These are phyloP conservation scores for Corchorus capsularis DNA, from an alignment of 345 rosid genomes.

Conservation along the genomic window DNA sequence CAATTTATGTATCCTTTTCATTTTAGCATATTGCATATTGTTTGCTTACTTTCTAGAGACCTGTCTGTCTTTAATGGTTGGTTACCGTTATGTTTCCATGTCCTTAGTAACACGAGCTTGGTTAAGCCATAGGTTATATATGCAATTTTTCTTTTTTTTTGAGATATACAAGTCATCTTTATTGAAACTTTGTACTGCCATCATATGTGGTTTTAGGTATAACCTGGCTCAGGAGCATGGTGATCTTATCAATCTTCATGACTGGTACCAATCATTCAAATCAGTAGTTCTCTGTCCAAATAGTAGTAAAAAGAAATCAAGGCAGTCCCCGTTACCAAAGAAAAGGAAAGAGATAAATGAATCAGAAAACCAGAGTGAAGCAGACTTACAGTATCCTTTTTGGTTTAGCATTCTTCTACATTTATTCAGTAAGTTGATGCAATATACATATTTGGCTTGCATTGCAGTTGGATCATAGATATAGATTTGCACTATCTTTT, in stretches of 20 bases:
- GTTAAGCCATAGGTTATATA: neutral
- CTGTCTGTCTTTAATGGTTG: neutral
- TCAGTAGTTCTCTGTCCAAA: conserved; percentile 38
- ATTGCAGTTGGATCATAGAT: neutral
- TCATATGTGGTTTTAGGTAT: conserved; percentile 51
- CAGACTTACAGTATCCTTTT: conserved; percentile 90
- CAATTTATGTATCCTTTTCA: neutral
- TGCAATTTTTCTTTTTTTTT: neutral
- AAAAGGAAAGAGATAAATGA: conserved; percentile 57
- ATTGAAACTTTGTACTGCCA: neutral
- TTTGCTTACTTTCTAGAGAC: neutral
- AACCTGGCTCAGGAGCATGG: conserved; percentile 83
- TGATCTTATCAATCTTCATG: conserved; percentile 84
- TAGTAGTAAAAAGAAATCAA: conserved; percentile 51
- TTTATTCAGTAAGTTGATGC: conserved; percentile 6
- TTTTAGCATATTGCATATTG: neutral
- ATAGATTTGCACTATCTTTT: neutral
- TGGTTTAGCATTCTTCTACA: conserved; percentile 11
- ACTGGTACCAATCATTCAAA: conserved; percentile 94
- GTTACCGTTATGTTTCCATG: neutral
- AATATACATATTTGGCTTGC: conserved; percentile 3
- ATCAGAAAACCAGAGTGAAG: conserved; percentile 55
- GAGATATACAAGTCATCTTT: neutral
- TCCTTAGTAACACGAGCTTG: neutral
- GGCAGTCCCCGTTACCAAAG: conserved; percentile 57